These are phyloP conservation scores for Myxozyma nipponensis DNA, from an alignment of 805 yeast species.

Conservation along the genomic window DNA sequence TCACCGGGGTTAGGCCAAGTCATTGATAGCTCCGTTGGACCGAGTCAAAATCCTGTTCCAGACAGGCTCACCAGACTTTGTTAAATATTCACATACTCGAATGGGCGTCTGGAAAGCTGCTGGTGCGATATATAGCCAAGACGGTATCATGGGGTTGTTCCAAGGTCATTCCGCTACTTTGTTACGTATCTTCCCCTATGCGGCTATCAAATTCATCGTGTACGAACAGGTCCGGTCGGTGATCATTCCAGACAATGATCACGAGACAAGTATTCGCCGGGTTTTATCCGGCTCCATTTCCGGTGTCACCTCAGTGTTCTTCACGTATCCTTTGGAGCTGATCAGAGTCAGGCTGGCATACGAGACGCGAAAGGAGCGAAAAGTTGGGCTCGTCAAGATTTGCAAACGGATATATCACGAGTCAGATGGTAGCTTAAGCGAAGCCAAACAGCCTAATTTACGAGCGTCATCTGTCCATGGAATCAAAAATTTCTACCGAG, in stretches of 20 bases:
- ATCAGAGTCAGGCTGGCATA: conserved; percentile 89
- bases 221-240: conserved; percentile 85
- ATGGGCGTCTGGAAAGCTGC: conserved; percentile 74
- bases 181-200: conserved; percentile 89
- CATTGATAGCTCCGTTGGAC: conserved; percentile 91
- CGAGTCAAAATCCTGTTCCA: conserved; percentile 93
- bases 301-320: conserved; percentile 73
- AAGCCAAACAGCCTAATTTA: conserved; percentile 1
- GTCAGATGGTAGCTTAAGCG: not conserved
- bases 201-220: conserved; percentile 93
- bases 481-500: conserved; percentile 78
- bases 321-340: conserved; percentile 89
- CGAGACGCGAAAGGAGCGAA: conserved; percentile 50
- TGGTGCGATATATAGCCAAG: conserved; percentile 55
- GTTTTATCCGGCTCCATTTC: conserved; percentile 85
- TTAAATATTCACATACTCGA: conserved; percentile 73
- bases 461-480: conserved; percentile 26
- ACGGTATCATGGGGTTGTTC: conserved; percentile 77
- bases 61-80: conserved; percentile 86
- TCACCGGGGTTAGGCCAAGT: conserved; percentile 54
- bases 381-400: not conserved
- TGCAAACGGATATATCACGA: conserved; percentile 17
- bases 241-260: conserved; percentile 66
- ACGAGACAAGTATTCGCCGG: conserved; percentile 79
- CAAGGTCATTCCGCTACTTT: conserved; percentile 96